phyloP scores from a whole-genome alignment of 2,329 filamentous ascomycete species.

The Paecilomyces dactylethromorphus region DNA sequence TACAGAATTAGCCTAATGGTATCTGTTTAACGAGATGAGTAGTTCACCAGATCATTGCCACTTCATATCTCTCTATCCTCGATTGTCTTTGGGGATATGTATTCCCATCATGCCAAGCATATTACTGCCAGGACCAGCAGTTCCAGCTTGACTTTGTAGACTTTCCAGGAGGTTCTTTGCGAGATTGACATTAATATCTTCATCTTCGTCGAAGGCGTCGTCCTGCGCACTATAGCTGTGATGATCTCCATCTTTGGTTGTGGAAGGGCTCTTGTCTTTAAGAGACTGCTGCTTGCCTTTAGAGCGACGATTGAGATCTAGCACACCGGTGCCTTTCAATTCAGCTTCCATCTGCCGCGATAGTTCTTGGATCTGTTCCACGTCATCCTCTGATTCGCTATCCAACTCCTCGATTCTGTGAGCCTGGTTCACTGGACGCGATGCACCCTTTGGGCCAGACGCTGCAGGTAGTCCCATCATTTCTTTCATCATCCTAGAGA shows the following conservation, averaged over 20 bases:
- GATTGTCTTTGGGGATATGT: slow-evolving; percentile 70
- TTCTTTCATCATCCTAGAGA: slow-evolving; percentile 80
- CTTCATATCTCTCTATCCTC: slow-evolving; percentile 7
- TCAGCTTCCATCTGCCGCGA: slow-evolving; percentile 43
- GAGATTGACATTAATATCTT: slow-evolving; percentile 78
- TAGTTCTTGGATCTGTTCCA: slow-evolving; percentile 47
- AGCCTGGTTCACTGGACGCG: slow-evolving; percentile 14
- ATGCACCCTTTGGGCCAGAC: slow-evolving; percentile 15
- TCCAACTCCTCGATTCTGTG: slow-evolving; percentile 43
- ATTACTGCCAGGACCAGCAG: slow-evolving; percentile 80
- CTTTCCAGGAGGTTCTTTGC: slow-evolving; percentile 87
- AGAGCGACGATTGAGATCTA: slow-evolving; percentile 28
- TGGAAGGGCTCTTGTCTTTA: slow-evolving; percentile 21
- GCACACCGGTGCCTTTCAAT: slow-evolving; percentile 38
- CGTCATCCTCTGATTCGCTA: slow-evolving; percentile 48
- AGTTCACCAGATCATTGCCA: background rate
- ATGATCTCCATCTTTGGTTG: slow-evolving; percentile 13
- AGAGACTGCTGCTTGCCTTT: slow-evolving; percentile 14
- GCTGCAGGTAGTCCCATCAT: slow-evolving; percentile 68
- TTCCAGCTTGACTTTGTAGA: slow-evolving; percentile 82
- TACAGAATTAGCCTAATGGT: background rate
- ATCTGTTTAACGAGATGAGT: background rate
- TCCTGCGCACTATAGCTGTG: slow-evolving; percentile 15
- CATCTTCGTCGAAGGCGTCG: slow-evolving; percentile 37
- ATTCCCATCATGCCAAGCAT: slow-evolving; percentile 82